Conservation (phyloP, 1,139 yeast genomes). For the Candida freyschussii region DNA sequence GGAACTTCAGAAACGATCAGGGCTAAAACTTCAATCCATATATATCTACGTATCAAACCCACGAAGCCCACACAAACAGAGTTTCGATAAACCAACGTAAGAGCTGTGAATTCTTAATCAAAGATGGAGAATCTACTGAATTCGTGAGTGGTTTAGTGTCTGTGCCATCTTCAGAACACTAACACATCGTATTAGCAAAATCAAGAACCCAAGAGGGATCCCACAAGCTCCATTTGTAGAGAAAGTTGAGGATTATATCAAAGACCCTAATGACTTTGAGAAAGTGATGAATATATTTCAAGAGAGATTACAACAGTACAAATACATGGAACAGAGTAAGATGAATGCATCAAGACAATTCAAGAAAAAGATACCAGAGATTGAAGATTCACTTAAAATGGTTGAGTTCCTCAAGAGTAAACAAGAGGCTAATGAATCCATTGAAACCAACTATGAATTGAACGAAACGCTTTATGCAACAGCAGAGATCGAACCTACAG, state of each 20-base stretch:
- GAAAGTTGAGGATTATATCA: constrained; percentile 69
- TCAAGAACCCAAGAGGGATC: constrained; percentile 82
- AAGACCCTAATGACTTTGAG: constrained; percentile 68
- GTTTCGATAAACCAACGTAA: no score
- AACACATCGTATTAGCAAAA: constrained; percentile 9
- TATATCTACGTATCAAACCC: no score
- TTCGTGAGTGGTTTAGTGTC: constrained; percentile 6
- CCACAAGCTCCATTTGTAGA: constrained; percentile 96
- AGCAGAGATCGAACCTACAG: constrained; percentile 61
- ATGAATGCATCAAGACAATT: constrained; percentile 62
- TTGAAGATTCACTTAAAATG: constrained; percentile 74
- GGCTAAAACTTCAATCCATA: no score
- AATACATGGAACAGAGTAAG: constrained; percentile 83
- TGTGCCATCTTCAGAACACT: background rate
- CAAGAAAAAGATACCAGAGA: constrained; percentile 80
- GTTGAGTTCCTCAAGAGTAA: constrained; percentile 54
- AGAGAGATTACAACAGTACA: constrained; percentile 74
- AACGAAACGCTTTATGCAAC: constrained; percentile 88
- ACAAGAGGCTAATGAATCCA: constrained; percentile 38
- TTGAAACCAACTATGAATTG: constrained; percentile 78
- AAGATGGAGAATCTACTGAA: constrained; percentile 10
- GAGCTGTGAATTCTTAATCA: background rate
- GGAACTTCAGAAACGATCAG: no score
- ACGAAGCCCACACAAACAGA: no score
- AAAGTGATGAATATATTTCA: constrained; percentile 64